Evolutionary conservation across 805 yeast species (phyloP), one percentile per base, ranked within the genome.

Genomic region (Teunomyces kruisii): DNA sequence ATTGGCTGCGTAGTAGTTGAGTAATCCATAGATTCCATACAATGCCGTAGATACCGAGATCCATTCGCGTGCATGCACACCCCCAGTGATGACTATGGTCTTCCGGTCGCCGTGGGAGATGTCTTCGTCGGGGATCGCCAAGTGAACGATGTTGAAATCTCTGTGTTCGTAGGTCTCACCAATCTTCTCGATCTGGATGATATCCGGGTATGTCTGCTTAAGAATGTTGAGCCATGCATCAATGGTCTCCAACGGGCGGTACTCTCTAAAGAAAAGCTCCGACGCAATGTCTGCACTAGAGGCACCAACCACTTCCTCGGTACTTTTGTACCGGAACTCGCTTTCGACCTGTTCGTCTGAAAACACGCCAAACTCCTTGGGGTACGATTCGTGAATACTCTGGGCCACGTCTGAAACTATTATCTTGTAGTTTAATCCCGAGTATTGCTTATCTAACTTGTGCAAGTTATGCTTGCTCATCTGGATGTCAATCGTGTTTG

Each of bases 21-120:
- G 50, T 45, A 71, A 43, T 31, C 59, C 55, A 47, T 47, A 88
- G 49, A 60, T 72, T 63, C 57, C 70, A 62, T 77, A 87, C 48
- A 88, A 77, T 0, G 81, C 83, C 0, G 92, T 74, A 2, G 90
- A 78, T 2, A 83, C 80, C 30, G 90, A 78, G 22, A 88, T 75
- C 97, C 97, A 90, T 62, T 90, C 97, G 42, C 97, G 74, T 0
- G 96, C 94, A 65, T 90, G 96, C 2, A 86, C 75, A 2, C 96
- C 96, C 31, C 91, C 91, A 1, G 92, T 81, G 6, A 90, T 74
- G 3, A 88, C 84, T 42, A 89, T 76, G 1, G 92, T 86, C 50
- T 76, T 79, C 37, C 78, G 70, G 7, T 67, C 59, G n/a, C 54
- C 52, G 46, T 68, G 64, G 47, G 53, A 48, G 10, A 56, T 59